Evolutionary conservation across 2,329 filamentous ascomycete genomes (phyloP).

Genomic region (Fonsecaea pedrosoi): DNA sequence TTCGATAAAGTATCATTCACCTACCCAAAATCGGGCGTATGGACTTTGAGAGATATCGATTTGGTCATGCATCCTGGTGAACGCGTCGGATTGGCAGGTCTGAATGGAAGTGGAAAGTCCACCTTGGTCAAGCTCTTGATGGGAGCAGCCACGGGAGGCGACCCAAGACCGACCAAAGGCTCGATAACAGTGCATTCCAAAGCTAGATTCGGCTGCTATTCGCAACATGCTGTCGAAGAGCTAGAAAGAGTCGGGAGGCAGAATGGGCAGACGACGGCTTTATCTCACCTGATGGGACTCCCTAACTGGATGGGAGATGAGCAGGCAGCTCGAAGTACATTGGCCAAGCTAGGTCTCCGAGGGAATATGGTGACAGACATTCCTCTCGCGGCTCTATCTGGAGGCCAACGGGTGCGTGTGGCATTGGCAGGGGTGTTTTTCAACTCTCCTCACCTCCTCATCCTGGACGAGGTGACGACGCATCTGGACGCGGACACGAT

Average conservation of each 20-base stretch:
- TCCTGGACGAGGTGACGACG: slow-evolving; percentile 83
- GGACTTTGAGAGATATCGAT: slow-evolving; percentile 67
- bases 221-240: slow-evolving; percentile 77
- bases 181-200: slow-evolving; percentile 71
- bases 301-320: slow-evolving; percentile 60
- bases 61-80: slow-evolving; percentile 76
- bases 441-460: slow-evolving; percentile 71
- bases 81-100: slow-evolving; percentile 74
- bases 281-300: slow-evolving; percentile 64
- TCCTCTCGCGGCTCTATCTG: slow-evolving; percentile 74
- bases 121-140: slow-evolving; percentile 76
- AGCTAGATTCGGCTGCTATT: slow-evolving; percentile 76
- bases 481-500: slow-evolving; percentile 86
- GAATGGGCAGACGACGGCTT: slow-evolving; percentile 65
- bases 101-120: slow-evolving; percentile 84
- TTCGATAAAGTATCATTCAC: slow-evolving; percentile 72
- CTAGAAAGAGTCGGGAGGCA: slow-evolving; percentile 64
- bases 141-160: slow-evolving; percentile 54
- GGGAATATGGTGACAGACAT: slow-evolving; percentile 76
- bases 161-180: slow-evolving; percentile 61
- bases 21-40: slow-evolving; percentile 59
- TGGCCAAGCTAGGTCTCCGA: slow-evolving; percentile 72
- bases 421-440: slow-evolving; percentile 74
- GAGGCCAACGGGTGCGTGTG: slow-evolving; percentile 74
- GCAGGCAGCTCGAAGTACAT: slow-evolving; percentile 69